Evolutionary conservation across 2,329 filamentous ascomycete species (phyloP).

Genomic region (Sclerotinia minor): DNA sequence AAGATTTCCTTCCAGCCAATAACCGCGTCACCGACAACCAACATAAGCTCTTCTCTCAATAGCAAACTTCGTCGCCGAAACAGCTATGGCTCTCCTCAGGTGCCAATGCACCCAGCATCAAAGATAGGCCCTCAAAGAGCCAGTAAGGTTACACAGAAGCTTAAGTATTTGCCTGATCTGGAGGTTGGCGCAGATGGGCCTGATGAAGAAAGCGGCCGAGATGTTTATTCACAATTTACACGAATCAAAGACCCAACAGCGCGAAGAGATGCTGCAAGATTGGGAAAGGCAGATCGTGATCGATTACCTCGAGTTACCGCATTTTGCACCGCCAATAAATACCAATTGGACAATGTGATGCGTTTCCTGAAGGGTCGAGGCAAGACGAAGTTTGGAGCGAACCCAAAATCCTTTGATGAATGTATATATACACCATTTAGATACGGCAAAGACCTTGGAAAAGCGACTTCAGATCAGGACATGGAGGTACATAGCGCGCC

Average conservation of each 20-base stretch:
- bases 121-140: slow-evolving; percentile 95
- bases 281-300: slow-evolving; percentile 91
- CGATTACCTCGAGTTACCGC: slow-evolving; percentile 88
- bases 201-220: slow-evolving; percentile 89
- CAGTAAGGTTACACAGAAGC: slow-evolving; percentile 92
- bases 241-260: slow-evolving; percentile 96
- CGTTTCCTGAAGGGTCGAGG: slow-evolving; percentile 84
- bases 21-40: slow-evolving; percentile 40
- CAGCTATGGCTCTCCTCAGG: slow-evolving; percentile 62
- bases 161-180: slow-evolving; percentile 93
- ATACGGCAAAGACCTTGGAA: slow-evolving; percentile 56
- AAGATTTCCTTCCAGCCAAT: slow-evolving; percentile 28
- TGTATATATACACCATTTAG: slow-evolving; percentile 95
- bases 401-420: slow-evolving; percentile 92
- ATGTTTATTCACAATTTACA: slow-evolving; percentile 97
- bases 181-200: slow-evolving; percentile 72
- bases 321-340: slow-evolving; percentile 91
- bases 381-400: slow-evolving; percentile 69
- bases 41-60: slow-evolving; percentile 76
- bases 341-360: slow-evolving; percentile 86
- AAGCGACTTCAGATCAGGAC: slow-evolving; percentile 40
- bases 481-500: slow-evolving; percentile 37
- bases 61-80: slow-evolving; percentile 84
- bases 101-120: slow-evolving; percentile 43
- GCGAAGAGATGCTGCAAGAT: slow-evolving; percentile 81